These are phyloP conservation scores for Fragaria vesca DNA, from an alignment of 306 rosid species.

Conservation along the genomic window DNA sequence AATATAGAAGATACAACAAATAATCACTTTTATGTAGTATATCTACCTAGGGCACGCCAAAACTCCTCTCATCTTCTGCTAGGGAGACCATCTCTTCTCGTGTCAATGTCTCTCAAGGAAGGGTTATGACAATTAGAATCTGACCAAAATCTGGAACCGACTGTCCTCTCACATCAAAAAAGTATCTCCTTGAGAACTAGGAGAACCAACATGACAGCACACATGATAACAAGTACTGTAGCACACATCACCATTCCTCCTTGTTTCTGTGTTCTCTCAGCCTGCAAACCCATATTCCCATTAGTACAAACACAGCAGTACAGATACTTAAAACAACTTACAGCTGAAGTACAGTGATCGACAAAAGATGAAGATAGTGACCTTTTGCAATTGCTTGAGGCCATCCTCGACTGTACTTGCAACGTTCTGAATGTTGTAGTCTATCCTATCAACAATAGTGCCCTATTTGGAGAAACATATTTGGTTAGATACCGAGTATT, in stretches of 20 bases:
- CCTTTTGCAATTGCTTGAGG: conserved; percentile 94
- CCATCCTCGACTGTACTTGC: conserved; percentile 96
- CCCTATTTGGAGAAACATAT: conserved; percentile 50
- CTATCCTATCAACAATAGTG: conserved; percentile 95
- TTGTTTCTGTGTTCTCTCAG: conserved; percentile 88
- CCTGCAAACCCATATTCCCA: conserved; percentile 55
- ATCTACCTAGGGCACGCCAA: conserved; percentile 14
- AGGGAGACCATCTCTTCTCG: conserved; percentile 25
- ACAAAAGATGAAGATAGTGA: conserved; percentile 19
- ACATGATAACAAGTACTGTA: conserved; percentile 87
- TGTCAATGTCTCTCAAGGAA: conserved; percentile 30
- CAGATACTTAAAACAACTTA: conserved; percentile 13
- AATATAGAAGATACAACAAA: conserved; percentile 26
- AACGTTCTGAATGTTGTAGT: conserved; percentile 92
- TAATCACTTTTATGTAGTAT: conserved; percentile 13
- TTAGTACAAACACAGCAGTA: background rate
- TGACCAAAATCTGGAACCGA: conserved; percentile 32
- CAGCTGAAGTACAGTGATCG: background rate
- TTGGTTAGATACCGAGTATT: conserved; percentile 14
- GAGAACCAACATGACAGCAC: conserved; percentile 86
- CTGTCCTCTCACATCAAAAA: conserved; percentile 46
- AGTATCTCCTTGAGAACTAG: conserved; percentile 82
- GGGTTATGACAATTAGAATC: conserved; percentile 32
- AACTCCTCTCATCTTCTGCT: conserved; percentile 36
- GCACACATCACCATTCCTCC: conserved; percentile 99